Evolutionary conservation across 2,329 filamentous ascomycete genomes (phyloP).

Genomic region (Fusarium mangiferae): DNA sequence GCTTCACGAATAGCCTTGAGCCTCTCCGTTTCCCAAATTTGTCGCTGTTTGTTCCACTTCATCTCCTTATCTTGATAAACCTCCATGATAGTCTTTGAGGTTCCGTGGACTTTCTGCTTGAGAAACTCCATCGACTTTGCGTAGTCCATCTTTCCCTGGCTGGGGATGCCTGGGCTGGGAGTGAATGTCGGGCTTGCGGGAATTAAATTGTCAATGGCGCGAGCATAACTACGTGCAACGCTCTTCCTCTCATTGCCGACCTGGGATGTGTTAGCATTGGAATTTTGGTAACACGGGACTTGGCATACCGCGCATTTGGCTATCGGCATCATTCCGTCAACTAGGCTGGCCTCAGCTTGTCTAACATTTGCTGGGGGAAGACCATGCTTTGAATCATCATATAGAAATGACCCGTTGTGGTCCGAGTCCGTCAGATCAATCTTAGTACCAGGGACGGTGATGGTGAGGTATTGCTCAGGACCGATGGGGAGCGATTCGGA

Average conservation of each 20-base stretch:
- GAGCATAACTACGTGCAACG: background rate
- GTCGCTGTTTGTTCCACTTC: background rate
- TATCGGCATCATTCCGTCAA: background rate
- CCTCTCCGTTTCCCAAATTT: background rate
- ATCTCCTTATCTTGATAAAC: background rate
- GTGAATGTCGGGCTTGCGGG: background rate
- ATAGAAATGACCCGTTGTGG: background rate
- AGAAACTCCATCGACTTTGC: background rate
- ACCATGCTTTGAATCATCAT: background rate
- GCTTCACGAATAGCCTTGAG: background rate
- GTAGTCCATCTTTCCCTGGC: background rate
- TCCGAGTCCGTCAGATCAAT: background rate
- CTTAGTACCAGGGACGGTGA: background rate
- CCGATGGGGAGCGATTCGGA: background rate
- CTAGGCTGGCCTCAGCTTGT: background rate
- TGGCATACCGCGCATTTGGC: background rate
- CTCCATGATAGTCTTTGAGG: background rate
- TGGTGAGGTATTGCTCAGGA: background rate
- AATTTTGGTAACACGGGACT: accelerated
- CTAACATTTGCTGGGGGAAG: background rate
- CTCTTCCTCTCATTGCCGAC: background rate
- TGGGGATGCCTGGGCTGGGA: background rate
- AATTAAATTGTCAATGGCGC: background rate
- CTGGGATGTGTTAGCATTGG: background rate
- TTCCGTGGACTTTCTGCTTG: background rate